Evolutionary conservation across 2,329 filamentous ascomycete species (phyloP), one percentile per base, ranked within the genome.

Genomic region (Nothopassalora personata): DNA sequence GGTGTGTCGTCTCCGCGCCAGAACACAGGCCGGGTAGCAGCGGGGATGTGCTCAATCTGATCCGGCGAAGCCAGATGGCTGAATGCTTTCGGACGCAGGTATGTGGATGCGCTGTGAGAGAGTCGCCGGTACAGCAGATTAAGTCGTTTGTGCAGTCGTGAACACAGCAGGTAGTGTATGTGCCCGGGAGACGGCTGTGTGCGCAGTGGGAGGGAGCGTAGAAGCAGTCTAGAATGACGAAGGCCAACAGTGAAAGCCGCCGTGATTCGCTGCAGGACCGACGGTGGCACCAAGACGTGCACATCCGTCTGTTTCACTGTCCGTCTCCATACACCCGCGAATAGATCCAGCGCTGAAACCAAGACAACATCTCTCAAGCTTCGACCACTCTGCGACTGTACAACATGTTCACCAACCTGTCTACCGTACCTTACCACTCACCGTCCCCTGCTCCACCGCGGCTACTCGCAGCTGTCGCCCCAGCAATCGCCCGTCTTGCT

Each of bases 1-100:
- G 46, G 49, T 28, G 34, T 46, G 30, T 19, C 13, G 33, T 43
- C 28, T 49, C 45, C 54, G 54, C 54, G 56, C 50, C 56, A 54
- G 54, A 54, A 58, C 56, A 54, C 43, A 54, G 50, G 51, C 23
- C 23, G 23, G 15, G 47, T 30, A 8, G 11, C 11, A 45, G 55
- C 27, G 36, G 56, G 49, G 36, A 52, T 34, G 19, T 18, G 45
- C 31, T 48, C 39, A 15, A 43, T 43, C 39, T 43, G 39, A 43
- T n/a, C 39, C 13, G 39, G n/a, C 13, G 39, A 4, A 18, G 13
- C 13, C 39, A 8, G 18, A n/a, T 18, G 5, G 8, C 39, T 43
- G 39, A 43, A n/a, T n/a, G 39, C 39, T 43, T 43, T 5, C 39
- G 39, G 39, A 43, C 18, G 13, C 4, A n/a, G 39, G 13, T 43